Evolutionary conservation across 805 yeast species (phyloP).

Genomic region (Saccharomycopsis javanensis): DNA sequence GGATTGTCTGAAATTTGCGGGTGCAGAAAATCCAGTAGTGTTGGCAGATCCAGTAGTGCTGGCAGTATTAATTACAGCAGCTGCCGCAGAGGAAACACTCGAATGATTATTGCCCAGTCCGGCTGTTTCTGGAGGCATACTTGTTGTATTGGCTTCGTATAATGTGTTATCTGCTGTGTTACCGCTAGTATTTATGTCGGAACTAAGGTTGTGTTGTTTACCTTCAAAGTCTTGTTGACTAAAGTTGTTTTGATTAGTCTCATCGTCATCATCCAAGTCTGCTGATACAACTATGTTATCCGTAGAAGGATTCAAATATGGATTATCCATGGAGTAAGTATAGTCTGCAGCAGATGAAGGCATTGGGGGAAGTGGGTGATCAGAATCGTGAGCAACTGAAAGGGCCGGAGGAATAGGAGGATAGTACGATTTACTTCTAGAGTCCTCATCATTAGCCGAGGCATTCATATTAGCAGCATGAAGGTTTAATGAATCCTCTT

Average conservation of each 20-base stretch:
- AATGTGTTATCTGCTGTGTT: constrained; percentile 2
- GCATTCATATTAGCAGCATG: background rate
- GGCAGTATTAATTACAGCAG: background rate
- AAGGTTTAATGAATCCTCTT: background rate
- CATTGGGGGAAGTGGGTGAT: background rate
- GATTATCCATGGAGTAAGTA: constrained; percentile 18
- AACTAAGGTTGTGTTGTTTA: background rate
- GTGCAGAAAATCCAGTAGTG: background rate
- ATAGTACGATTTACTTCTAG: background rate
- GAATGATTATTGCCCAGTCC: background rate
- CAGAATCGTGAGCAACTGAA: background rate
- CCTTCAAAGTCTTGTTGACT: background rate
- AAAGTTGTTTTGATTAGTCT: background rate
- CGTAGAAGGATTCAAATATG: constrained; percentile 15
- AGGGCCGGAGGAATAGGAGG: background rate
- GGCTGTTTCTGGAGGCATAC: constrained; percentile 1
- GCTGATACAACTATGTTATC: constrained; percentile 7
- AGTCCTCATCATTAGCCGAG: background rate
- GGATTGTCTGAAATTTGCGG: background rate
- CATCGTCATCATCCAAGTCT: background rate
- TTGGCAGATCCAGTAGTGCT: background rate
- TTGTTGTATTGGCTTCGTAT: background rate
- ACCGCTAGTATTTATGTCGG: background rate
- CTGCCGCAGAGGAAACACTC: background rate
- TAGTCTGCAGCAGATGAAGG: background rate